Conservation (phyloP, 129 eudicot species). For the Tanacetum coccineum region DNA sequence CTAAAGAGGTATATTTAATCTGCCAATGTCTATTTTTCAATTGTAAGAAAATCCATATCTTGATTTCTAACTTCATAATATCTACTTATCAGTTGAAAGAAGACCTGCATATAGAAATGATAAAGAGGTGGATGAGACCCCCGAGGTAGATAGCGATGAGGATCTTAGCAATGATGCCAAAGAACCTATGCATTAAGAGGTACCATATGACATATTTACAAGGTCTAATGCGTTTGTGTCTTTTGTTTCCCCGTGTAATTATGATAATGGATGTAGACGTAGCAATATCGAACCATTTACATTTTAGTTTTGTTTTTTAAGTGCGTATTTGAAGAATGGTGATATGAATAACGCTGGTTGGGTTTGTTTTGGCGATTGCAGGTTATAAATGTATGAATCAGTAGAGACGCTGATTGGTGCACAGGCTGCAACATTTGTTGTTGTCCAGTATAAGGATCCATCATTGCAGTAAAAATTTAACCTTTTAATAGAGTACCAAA, state of each 20-base stretch:
- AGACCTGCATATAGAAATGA: conserved; percentile 71
- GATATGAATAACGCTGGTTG: too few relatives aligned
- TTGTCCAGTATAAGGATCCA: too few relatives aligned
- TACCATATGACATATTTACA: conserved; percentile 1
- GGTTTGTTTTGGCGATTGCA: too few relatives aligned
- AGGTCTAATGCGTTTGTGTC: neutral
- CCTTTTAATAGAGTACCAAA: too few relatives aligned
- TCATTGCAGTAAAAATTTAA: too few relatives aligned
- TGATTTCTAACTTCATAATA: neutral
- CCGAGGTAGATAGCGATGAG: conserved; percentile 63
- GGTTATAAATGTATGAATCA: too few relatives aligned
- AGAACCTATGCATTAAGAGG: conserved; percentile 61
- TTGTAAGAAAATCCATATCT: conserved; percentile 28
- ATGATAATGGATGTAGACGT: too few relatives aligned
- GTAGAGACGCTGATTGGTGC: too few relatives aligned
- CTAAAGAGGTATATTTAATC: conserved; percentile 55
- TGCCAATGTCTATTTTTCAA: conserved; percentile 14
- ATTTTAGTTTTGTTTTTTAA: too few relatives aligned
- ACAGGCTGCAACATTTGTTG: too few relatives aligned
- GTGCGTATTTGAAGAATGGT: too few relatives aligned
- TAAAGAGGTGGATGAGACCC: conserved; percentile 48
- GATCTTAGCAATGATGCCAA: conserved; percentile 54
- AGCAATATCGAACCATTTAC: too few relatives aligned
- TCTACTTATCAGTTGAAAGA: conserved; percentile 43
- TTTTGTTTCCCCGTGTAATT: neutral